Conservation (phyloP, 164 flowering plant genomes). For the Nymphaea colorata region DNA sequence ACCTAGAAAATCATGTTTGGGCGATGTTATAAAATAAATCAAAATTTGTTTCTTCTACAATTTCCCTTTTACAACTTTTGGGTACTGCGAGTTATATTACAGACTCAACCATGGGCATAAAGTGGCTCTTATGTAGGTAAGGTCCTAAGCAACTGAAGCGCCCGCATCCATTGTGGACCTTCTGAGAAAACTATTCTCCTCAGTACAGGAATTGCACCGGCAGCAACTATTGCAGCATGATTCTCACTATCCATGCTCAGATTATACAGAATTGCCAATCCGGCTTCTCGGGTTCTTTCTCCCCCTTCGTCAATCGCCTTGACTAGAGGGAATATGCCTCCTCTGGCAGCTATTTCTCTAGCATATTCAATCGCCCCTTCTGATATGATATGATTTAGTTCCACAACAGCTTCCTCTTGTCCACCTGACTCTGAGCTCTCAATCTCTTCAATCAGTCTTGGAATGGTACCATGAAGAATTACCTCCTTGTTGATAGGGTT, state of each 20-base stretch:
- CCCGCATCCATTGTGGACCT: constrained; percentile 54
- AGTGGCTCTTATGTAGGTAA: constrained; percentile 34
- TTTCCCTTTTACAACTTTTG: no score
- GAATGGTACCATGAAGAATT: constrained; percentile 54
- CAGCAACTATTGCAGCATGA: constrained; percentile 57
- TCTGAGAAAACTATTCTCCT: constrained; percentile 46
- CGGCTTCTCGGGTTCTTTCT: constrained; percentile 46
- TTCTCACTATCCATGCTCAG: constrained; percentile 77
- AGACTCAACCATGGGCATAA: no score
- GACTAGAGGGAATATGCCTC: constrained; percentile 63
- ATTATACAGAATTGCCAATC: constrained; percentile 49
- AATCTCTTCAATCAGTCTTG: constrained; percentile 60
- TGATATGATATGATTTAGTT: constrained; percentile 55
- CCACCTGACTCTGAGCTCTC: constrained; percentile 32
- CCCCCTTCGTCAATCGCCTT: constrained; percentile 55
- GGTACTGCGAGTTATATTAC: no score
- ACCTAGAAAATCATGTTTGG: no score
- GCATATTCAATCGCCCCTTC: constrained; percentile 47
- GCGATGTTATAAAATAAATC: no score
- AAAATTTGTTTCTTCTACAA: no score
- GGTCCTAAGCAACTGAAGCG: constrained; percentile 53
- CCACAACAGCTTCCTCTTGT: constrained; percentile 60
- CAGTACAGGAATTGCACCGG: constrained; percentile 62
- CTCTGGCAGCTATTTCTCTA: constrained; percentile 40
- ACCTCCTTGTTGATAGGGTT: constrained; percentile 54